Evolutionary conservation across 768 basidiomycete species (phyloP).

Genomic region (Russula brevipes): DNA sequence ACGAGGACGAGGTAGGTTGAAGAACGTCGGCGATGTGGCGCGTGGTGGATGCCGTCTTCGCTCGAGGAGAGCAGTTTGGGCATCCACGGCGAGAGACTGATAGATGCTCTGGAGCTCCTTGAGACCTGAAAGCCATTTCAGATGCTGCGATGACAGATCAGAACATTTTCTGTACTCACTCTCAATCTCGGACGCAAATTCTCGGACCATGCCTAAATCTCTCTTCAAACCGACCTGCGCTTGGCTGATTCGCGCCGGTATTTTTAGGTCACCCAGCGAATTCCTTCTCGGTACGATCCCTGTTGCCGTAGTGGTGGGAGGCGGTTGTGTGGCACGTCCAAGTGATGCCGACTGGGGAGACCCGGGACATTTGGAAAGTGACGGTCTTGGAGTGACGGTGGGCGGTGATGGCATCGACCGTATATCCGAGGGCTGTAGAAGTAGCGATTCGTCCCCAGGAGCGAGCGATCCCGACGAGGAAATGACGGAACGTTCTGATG

Average conservation of each 20-base stretch:
- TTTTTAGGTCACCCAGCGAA: constrained; percentile 69
- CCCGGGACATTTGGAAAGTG: constrained; percentile 24
- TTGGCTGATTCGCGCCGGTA: constrained; percentile 63
- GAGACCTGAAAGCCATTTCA: constrained; percentile 46
- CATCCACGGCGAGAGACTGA: constrained; percentile 46
- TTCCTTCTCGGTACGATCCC: constrained; percentile 46
- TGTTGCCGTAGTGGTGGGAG: constrained; percentile 27
- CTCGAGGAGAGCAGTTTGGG: constrained; percentile 50
- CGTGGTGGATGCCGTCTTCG: constrained; percentile 33
- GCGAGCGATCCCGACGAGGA: constrained; percentile 20
- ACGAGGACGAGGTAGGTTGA: constrained; percentile 41
- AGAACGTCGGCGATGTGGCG: constrained; percentile 47
- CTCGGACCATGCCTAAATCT: constrained; percentile 76
- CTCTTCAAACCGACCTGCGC: constrained; percentile 73
- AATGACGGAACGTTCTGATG: constrained; percentile 24
- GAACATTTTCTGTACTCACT: constrained; percentile 45
- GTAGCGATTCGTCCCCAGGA: constrained; percentile 21
- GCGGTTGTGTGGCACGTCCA: constrained; percentile 40
- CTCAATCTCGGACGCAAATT: constrained; percentile 80
- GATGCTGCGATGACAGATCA: not conserved
- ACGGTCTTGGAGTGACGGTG: constrained; percentile 17
- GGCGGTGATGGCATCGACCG: constrained; percentile 14
- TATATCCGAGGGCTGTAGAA: constrained; percentile 22
- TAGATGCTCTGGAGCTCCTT: constrained; percentile 64
- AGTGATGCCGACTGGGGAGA: constrained; percentile 45